Evolutionary conservation across 805 yeast genomes (phyloP), one percentile per base, ranked within the genome.

Genomic region (Cyberlindnera euphorbiae): DNA sequence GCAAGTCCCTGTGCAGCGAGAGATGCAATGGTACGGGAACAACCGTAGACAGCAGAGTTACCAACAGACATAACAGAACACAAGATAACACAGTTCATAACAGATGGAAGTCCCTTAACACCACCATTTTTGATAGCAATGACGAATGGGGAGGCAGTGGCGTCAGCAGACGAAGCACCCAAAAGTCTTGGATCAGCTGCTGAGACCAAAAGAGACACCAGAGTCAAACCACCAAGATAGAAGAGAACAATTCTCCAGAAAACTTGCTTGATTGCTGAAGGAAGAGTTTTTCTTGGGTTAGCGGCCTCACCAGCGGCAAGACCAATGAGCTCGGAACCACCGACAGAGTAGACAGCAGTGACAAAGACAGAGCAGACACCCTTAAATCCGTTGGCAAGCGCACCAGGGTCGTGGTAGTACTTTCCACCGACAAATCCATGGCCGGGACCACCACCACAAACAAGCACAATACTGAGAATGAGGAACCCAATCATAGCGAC

Each of bases 351-450:
- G 2, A 73, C 71, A 11, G 79, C 75, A 21, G 75, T 71, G 22
- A 71, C 76, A 49, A 74, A 73, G 15, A 73, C 77, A 1, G 75
- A 58, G 39, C 73, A 67, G 17, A 72, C 62, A 45, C 77, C 78
- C 46, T 73, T 73, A 51, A 73, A 73, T 7, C 75, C 70, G 31
- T 73, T 58, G 10, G 77, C 72, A 50, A 83, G 79, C 0, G 88
- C 77, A 34, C 90, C 90, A 11, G 78, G 78, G 33, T 63, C 41
- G 42, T 59, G 56, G 69, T 75, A 73, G 50, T 70, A 64, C 34
- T 55, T 54, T 25, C 67, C 71, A 35, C 74, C 69, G 24, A 71
- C 54, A 39, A 65, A 65, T 4, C 66, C 69, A 35, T 62, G 22
- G 22, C 22, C 45, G 37, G 77, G 77, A 33, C 70, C 67, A 35